Evolutionary conservation across 306 rosid genomes (phyloP), one percentile per base, ranked within the genome.

Genomic region (Rosa persica): DNA sequence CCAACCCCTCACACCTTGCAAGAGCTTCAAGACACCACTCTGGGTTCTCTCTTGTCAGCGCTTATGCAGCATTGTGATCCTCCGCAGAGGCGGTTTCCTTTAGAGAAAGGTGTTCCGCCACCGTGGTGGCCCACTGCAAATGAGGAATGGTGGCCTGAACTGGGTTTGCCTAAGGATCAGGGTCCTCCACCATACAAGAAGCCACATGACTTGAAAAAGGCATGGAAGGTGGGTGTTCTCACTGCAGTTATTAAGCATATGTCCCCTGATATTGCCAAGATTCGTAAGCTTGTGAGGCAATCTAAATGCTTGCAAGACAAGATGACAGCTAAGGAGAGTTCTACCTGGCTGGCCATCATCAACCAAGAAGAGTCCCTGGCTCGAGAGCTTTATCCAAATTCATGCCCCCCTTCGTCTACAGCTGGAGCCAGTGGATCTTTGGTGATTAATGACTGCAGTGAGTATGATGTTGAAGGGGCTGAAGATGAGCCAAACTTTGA

Each of bases 41-140:
- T 93, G 34, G 90, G 91, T 5, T 86, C 94, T 19, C 85, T 93
- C 40, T 12, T 93, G 60, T 90, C 96, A 0, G 82, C 87, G 13
- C 55, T 90, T 25, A 89, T 89, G 91, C 94, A 88, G 74, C 90
- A 89, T 38, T 93, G 96, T 16, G 87, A 89, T 0, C 98, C 98
- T 0, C 93, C 96, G 0, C 98, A 90, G 58, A 72, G 94, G 36
- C 86, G 81, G 13, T 89, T 67, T 79, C 98, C 98, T 2, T 38
- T 90, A 73, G 96, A 88, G 20, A 90, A 79, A 79, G 96, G 94
- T 6, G 67, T 88, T 20, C 43, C 80, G 2, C 98, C 98, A 5
- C 98, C 96, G 0, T 93, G 98, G 98, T 93, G 98, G 98, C 98
- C 98, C 3, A 72, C 70, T 0, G 96, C 93, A 51, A 66, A 36